Base-by-base conservation (phyloP, 129 eudicot species). In the Centaurea solstitialis region DNA sequence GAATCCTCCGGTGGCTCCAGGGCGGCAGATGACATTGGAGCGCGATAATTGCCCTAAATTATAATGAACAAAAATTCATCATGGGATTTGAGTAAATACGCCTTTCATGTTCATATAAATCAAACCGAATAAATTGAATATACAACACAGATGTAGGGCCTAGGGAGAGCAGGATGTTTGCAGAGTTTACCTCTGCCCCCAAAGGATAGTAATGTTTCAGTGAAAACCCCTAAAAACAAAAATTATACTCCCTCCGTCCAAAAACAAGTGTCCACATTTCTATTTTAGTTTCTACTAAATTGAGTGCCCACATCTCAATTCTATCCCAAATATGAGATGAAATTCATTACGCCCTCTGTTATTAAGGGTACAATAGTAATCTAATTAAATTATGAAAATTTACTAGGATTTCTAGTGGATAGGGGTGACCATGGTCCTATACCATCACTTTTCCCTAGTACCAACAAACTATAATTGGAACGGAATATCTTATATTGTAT, bases 1-100 rank as follows among this genome's bases (percentile, higher is more conserved):
- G 92, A 90, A 68, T 92, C 97, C 89, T 90, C 97, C 0, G 94
- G 84, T 62, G 99, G 97, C 45, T 94, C 97, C 33, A 26, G 33
- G 33, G 86, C 33, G 2, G 86, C 45, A 21, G 96, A 83, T 71
- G 86, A 62, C 67, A 80, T 26, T 10, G 92, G 94, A 85, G 88
- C 86, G 3, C 89, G 86, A 78, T 86, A 88, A 87, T 88, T 87
- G 61, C 81, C 83, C 99, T 94, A 91, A 80, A 81, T 39, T 9
- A 76, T 43, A 74, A 47, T 15, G 23, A n/a, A 35, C 59, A 22
- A 50, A 53, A 65, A 81, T 11, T 80, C 18, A 45, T 66, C 22
- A 41, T 41, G 11, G 17, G 67, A 43, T 43, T 57, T 6, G 35
- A 37, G 57, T 38, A 62, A 62, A 37, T 65, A 62, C 17, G 24